phyloP scores from a whole-genome alignment of 371 early-diverging fungal species.

The Pancytospora philotis region DNA sequence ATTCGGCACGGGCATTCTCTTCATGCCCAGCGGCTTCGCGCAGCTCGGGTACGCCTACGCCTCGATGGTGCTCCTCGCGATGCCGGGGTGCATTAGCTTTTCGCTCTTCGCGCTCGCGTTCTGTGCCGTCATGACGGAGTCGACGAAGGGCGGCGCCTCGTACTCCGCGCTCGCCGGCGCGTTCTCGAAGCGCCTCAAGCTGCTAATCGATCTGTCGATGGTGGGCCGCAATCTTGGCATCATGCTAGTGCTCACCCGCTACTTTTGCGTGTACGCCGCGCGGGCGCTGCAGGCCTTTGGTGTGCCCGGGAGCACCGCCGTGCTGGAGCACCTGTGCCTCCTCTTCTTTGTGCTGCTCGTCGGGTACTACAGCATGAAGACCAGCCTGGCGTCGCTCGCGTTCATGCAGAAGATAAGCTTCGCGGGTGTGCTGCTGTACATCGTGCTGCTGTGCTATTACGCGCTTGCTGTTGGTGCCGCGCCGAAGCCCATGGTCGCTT shows the following conservation, averaged over 20 bases:
- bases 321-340: background rate
- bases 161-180: constrained; percentile 21
- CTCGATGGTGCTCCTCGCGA: constrained; percentile 32
- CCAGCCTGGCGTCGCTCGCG: background rate
- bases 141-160: background rate
- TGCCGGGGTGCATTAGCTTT: constrained; percentile 41
- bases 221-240: constrained; percentile 17
- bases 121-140: constrained; percentile 35
- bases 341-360: background rate
- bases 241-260: too few relatives aligned
- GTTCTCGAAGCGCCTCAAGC: constrained; percentile 3
- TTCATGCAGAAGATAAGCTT: background rate
- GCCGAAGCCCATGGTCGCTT: background rate
- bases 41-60: constrained; percentile 44
- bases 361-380: background rate
- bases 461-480: background rate
- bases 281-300: constrained; percentile 10
- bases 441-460: background rate
- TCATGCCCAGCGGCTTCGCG: constrained; percentile 50
- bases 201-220: constrained; percentile 12
- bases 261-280: too few relatives aligned
- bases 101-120: constrained; percentile 45
- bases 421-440: background rate
- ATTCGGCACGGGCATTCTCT: constrained; percentile 55
- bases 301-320: too few relatives aligned